A percentile compares a stretch with the other conserved stretches of the same genome.
Evolutionary conservation across 163 green algal species (phyloP).

Genomic region (Chloroidium sp.): DNA sequence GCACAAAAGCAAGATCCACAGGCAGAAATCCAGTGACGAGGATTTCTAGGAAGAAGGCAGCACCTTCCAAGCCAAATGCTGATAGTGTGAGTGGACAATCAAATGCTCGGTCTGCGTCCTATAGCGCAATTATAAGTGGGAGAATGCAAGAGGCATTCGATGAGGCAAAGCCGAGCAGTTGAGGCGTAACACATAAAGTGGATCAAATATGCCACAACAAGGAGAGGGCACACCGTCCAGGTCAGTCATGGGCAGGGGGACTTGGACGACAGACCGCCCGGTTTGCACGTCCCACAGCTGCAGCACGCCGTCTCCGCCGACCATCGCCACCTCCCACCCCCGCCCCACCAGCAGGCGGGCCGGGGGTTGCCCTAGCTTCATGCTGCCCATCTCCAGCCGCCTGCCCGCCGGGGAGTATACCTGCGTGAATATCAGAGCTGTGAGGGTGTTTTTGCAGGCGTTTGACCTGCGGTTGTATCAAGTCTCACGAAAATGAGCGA

Average conservation of each 20-base stretch:
- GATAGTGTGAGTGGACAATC: no score
- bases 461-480: no score
- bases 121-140: no score
- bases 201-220: not conserved
- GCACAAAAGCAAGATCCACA: no score
- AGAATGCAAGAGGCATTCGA: no score
- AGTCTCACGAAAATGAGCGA: no score
- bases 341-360: slow-evolving; percentile 27
- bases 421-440: slow-evolving; percentile 15
- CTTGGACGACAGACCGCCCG: slow-evolving; percentile 4
- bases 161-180: not conserved
- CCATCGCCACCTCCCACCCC: slow-evolving; percentile 44
- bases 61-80: no score
- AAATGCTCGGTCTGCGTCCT: no score
- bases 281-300: slow-evolving; percentile 48
- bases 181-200: not conserved
- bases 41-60: no score
- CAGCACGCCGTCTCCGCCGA: slow-evolving; percentile 42
- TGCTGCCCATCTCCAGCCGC: slow-evolving; percentile 42
- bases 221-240: not conserved
- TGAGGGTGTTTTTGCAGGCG: not conserved
- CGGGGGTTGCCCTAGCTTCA: slow-evolving; percentile 44
- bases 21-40: no score
- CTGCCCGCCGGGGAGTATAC: slow-evolving; percentile 45
- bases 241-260: not conserved